Percentiles rank a stretch among this genome's conserved stretches.
Evolutionary conservation across 2,329 filamentous ascomycete species (phyloP).

Genomic region (Verticillium isaacii): DNA sequence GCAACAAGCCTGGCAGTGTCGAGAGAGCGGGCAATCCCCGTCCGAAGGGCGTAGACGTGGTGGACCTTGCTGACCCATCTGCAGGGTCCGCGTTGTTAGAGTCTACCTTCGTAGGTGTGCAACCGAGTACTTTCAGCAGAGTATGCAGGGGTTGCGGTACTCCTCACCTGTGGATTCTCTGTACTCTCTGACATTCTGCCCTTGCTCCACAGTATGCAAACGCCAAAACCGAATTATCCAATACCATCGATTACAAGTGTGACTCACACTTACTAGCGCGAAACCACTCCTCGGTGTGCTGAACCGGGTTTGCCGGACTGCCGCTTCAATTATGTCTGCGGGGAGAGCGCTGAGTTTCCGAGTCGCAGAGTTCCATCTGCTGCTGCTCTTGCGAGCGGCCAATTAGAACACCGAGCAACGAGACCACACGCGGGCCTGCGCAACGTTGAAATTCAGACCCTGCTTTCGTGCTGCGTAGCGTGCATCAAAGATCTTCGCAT

Average conservation of each 20-base stretch:
- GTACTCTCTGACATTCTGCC: background rate
- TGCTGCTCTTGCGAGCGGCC: no score
- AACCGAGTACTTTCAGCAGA: background rate
- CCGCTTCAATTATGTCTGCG: no score
- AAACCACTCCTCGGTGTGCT: background rate
- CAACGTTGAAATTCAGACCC: no score
- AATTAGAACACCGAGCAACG: no score
- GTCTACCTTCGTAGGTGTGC: background rate
- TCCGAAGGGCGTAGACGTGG: background rate
- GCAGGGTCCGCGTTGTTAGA: background rate
- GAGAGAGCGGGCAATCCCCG: background rate
- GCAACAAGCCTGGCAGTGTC: background rate
- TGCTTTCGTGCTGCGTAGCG: no score
- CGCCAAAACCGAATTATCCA: background rate
- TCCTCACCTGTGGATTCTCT: background rate
- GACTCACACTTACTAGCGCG: slow-evolving; percentile 3
- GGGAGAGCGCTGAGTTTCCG: no score
- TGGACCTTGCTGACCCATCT: background rate
- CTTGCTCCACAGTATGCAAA: background rate
- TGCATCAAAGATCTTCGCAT: no score
- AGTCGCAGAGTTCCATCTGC: no score
- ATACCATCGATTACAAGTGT: background rate
- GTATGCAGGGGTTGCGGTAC: background rate
- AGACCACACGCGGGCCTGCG: no score
- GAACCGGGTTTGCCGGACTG: background rate